phyloP scores from a whole-genome alignment of 805 yeast species.

The Schwanniomyces vanrijiae region DNA sequence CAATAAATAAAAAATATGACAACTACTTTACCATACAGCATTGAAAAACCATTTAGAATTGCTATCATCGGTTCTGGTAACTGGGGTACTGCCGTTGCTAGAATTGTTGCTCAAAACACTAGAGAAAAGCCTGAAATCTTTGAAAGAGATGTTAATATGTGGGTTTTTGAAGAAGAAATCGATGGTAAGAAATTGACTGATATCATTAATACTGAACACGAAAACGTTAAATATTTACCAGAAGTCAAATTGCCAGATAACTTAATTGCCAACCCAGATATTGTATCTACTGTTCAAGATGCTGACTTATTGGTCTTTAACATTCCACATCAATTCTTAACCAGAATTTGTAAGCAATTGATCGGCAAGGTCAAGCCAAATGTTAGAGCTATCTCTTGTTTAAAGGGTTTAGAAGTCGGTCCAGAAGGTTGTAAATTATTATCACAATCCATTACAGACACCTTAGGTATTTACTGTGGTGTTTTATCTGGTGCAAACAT shows the following conservation, averaged over 20 bases:
- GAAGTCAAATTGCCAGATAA: slow-evolving; percentile 42
- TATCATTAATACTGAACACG: slow-evolving; percentile 43
- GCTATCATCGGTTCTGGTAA: slow-evolving; percentile 48
- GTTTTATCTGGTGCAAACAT: slow-evolving; percentile 50
- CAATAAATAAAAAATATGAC: slow-evolving; percentile 9
- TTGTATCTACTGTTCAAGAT: slow-evolving; percentile 35
- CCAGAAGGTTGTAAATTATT: slow-evolving; percentile 45
- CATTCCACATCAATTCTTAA: slow-evolving; percentile 47
- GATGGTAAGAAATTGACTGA: slow-evolving; percentile 43
- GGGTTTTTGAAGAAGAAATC: slow-evolving; percentile 45
- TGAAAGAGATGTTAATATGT: slow-evolving; percentile 40
- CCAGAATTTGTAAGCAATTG: slow-evolving; percentile 37
- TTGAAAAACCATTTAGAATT: slow-evolving; percentile 32
- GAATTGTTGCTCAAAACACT: slow-evolving; percentile 45
- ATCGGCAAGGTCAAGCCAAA: slow-evolving; percentile 37
- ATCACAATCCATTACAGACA: slow-evolving; percentile 43
- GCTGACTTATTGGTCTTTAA: slow-evolving; percentile 46
- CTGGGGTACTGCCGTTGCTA: slow-evolving; percentile 51
- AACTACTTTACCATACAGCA: slow-evolving; percentile 27
- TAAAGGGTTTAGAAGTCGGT: slow-evolving; percentile 46
- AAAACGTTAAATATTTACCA: slow-evolving; percentile 46
- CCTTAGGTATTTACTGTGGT: slow-evolving; percentile 44
- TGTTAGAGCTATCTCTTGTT: slow-evolving; percentile 45
- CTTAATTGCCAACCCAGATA: slow-evolving; percentile 40
- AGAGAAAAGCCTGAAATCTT: slow-evolving; percentile 38